Evolutionary conservation across 108 stramenopile genomes (phyloP).

Genomic region (Skeletonema costatum): DNA sequence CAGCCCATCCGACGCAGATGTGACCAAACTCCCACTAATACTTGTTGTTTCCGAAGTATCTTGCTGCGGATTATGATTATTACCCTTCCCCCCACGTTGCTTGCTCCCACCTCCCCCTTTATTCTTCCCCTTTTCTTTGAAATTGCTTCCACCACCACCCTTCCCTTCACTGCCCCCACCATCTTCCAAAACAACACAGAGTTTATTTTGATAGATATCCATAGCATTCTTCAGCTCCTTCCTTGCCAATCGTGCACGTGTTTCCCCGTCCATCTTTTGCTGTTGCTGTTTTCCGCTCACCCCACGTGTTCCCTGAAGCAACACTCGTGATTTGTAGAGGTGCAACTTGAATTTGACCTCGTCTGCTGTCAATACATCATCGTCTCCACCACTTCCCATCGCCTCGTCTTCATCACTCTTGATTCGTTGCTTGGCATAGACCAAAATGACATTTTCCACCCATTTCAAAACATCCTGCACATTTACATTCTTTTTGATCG

Average conservation of each 20-base stretch:
- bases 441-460: conserved; percentile 17
- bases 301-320: conserved; percentile 17
- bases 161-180: background rate
- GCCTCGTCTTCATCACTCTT: background rate
- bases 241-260: conserved; percentile 37
- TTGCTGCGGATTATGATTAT: conserved; percentile 6
- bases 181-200: conserved; percentile 20
- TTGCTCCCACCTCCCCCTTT: conserved; percentile 5
- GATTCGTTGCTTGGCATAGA: background rate
- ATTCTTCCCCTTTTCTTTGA: conserved; percentile 4
- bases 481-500: background rate
- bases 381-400: no score
- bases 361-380: conserved; percentile 7
- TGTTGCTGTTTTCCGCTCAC: background rate
- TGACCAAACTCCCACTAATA: conserved; percentile 19
- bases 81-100: background rate
- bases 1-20: conserved; percentile 13
- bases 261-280: background rate
- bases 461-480: conserved; percentile 21
- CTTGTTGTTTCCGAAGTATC: conserved; percentile 28
- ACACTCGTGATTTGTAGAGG: conserved; percentile 32
- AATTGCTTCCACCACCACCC: background rate
- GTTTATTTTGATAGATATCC: conserved; percentile 84
- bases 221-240: conserved; percentile 87
- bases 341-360: conserved; percentile 47